phyloP scores from a whole-genome alignment of 768 basidiomycete genomes.

The Suillus placidus region DNA sequence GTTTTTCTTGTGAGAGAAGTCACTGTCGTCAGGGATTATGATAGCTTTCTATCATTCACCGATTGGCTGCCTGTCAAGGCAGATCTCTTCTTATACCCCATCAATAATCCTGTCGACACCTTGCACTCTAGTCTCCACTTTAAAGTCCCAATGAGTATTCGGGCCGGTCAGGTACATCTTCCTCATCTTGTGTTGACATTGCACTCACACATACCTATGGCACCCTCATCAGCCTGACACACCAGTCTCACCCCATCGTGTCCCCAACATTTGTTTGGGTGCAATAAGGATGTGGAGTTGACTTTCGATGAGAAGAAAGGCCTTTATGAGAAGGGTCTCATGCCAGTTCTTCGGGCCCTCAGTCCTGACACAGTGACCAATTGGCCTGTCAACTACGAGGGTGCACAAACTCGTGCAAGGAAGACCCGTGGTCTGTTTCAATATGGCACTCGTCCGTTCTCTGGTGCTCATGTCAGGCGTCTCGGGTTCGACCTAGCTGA shows the following conservation, averaged over 20 bases:
- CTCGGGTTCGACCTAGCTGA: neutral
- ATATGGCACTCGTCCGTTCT: neutral
- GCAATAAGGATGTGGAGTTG: neutral
- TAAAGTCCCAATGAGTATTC: neutral
- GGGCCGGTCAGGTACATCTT: neutral
- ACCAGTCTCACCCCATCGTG: neutral
- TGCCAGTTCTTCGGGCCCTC: neutral
- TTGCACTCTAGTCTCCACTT: neutral
- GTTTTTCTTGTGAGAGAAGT: too few species aligned
- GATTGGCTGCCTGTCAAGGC: neutral
- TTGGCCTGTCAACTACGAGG: conserved; percentile 5
- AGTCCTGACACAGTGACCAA: conserved; percentile 1
- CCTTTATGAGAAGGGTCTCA: neutral
- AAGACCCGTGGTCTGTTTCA: neutral
- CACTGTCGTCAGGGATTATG: conserved; percentile 2
- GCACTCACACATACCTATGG: neutral
- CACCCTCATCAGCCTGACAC: neutral
- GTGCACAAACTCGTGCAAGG: neutral
- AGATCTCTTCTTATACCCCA: neutral
- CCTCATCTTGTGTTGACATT: neutral
- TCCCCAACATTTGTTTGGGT: conserved; percentile 8
- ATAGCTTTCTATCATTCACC: conserved; percentile 2
- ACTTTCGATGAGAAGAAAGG: neutral
- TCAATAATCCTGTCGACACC: neutral
- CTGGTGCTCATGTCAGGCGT: neutral